phyloP scores from a whole-genome alignment of 306 rosid species.

The Astragalus glycyphyllos region DNA sequence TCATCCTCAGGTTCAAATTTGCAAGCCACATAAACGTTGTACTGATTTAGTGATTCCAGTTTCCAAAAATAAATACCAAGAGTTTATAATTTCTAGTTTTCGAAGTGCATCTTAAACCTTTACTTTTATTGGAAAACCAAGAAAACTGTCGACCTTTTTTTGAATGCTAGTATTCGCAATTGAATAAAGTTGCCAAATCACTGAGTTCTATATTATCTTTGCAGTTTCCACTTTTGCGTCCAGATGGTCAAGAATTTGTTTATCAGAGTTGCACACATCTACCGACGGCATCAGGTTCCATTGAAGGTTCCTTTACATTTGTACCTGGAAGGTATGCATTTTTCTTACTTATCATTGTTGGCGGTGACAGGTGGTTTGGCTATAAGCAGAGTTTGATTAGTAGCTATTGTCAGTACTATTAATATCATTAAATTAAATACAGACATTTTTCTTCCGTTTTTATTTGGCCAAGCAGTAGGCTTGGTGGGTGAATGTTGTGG shows the following conservation, averaged over 20 bases:
- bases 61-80: background rate
- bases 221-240: conserved; percentile 80
- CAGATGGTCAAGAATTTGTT: conserved; percentile 73
- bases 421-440: background rate
- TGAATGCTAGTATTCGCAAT: background rate
- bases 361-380: conserved; percentile 20
- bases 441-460: background rate
- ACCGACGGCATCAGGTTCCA: conserved; percentile 65
- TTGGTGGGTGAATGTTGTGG: background rate
- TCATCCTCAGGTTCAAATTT: conserved; percentile 17
- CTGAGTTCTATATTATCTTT: conserved; percentile 39
- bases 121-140: background rate
- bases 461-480: background rate
- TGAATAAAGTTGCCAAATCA: conserved; percentile 5
- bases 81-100: conserved; percentile 22
- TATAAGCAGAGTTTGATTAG: background rate
- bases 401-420: conserved; percentile 17
- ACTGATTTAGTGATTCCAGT: conserved; percentile 30
- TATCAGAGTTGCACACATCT: conserved; percentile 75
- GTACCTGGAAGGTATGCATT: conserved; percentile 89
- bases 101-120: conserved; percentile 7
- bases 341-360: background rate
- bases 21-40: conserved; percentile 15
- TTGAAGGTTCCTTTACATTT: conserved; percentile 91
- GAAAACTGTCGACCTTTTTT: conserved; percentile 14